These are phyloP conservation scores for Trebouxia sp. DNA, from an alignment of 139 green algal species.

Conservation along the genomic window DNA sequence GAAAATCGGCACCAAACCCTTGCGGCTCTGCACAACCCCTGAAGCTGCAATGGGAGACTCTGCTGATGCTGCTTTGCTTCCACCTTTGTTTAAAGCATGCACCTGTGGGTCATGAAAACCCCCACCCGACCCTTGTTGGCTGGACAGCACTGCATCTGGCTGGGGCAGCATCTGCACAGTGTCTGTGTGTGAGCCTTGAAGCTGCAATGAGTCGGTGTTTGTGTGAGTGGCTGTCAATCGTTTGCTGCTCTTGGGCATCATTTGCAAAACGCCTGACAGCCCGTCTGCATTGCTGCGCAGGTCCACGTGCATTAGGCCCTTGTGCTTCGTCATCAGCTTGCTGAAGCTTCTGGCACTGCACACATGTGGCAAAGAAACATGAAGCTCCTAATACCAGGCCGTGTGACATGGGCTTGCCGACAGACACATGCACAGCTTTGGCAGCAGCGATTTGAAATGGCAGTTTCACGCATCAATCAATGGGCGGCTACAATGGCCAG, in stretches of 20 bases:
- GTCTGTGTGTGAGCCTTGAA: neutral
- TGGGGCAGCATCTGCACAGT: neutral
- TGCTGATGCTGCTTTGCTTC: neutral
- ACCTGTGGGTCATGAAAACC: too few species aligned
- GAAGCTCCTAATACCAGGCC: too few species aligned
- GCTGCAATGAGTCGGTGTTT: neutral
- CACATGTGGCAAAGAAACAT: neutral
- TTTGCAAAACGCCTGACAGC: neutral
- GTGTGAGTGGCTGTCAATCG: neutral
- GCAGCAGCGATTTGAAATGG: too few species aligned
- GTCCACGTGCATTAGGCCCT: neutral
- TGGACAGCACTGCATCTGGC: too few species aligned
- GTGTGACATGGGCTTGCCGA: too few species aligned
- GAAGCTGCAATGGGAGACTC: neutral
- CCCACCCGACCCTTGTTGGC: too few species aligned
- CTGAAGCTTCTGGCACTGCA: slow-evolving; percentile 5
- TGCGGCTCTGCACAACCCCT: neutral
- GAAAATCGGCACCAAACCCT: neutral
- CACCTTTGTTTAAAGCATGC: too few species aligned
- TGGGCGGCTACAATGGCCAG: neutral
- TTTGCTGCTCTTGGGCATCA: neutral
- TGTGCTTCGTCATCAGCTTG: slow-evolving; percentile 21
- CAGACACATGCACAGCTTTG: too few species aligned
- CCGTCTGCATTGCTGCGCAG: slow-evolving; percentile 10
- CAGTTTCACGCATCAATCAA: neutral